Conservation (phyloP, 2,329 filamentous ascomycete genomes). For the Aspergillus quadrilineatus region DNA sequence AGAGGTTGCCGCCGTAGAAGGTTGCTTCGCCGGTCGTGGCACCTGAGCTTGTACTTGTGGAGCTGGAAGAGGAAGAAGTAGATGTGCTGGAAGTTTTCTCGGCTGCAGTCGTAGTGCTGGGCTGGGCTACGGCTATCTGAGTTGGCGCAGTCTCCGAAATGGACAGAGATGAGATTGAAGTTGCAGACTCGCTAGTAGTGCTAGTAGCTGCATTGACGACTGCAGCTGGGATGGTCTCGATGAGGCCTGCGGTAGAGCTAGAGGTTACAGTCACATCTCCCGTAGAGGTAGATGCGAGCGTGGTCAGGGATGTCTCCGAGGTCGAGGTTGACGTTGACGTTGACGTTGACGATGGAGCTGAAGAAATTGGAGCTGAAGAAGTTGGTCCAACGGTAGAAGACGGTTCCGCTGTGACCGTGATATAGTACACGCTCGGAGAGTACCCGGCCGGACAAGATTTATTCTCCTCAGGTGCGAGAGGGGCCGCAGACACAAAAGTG, state of each 20-base stretch:
- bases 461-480: constrained; percentile 15
- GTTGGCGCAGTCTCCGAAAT: background rate
- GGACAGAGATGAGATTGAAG: background rate
- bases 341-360: background rate
- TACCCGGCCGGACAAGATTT: constrained; percentile 30
- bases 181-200: background rate
- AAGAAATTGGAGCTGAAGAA: background rate
- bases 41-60: constrained; percentile 2
- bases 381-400: constrained; percentile 17
- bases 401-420: constrained; percentile 25
- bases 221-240: constrained; percentile 4
- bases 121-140: background rate
- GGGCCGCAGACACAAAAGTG: constrained; percentile 27
- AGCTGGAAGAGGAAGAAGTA: background rate
- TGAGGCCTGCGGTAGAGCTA: background rate
- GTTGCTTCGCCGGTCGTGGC: constrained; percentile 46
- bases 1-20: constrained; percentile 57
- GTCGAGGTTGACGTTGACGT: background rate
- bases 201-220: background rate
- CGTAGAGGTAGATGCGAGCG: background rate
- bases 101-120: constrained; percentile 13
- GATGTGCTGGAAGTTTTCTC: background rate
- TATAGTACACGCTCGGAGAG: constrained; percentile 28
- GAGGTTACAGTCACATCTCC: background rate
- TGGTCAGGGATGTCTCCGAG: background rate